Evolutionary conservation across 78 protist genomes (phyloP).

Genomic region (Pigoraptor vietnamica): DNA sequence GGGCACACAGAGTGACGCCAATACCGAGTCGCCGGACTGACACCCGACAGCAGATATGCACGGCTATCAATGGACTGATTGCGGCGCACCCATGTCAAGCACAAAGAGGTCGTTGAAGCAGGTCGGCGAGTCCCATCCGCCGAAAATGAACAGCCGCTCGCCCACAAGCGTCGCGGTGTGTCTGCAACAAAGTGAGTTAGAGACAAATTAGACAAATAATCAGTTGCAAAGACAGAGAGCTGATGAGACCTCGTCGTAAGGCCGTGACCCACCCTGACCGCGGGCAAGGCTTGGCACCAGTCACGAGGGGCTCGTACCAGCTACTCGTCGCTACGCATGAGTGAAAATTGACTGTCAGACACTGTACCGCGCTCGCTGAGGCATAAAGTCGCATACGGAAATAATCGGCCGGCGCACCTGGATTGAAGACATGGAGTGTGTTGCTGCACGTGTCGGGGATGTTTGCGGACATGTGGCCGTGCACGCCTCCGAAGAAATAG

Average conservation of each 20-base stretch:
- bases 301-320: neutral
- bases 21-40: neutral
- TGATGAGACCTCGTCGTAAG: neutral
- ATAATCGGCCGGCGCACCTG: neutral
- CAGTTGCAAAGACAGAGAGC: neutral
- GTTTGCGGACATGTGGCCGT: neutral
- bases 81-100: neutral
- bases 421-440: neutral
- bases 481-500: neutral
- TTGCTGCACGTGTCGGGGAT: neutral
- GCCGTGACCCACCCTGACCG: neutral
- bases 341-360: neutral
- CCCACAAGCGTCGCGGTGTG: neutral
- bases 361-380: neutral
- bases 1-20: neutral
- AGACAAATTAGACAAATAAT: neutral
- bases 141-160: neutral
- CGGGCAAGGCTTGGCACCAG: neutral
- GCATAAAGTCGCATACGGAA: neutral
- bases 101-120: neutral
- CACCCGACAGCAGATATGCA: neutral
- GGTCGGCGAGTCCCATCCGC: neutral
- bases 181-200: neutral
- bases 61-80: neutral
- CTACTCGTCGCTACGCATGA: neutral